Base-by-base conservation (phyloP, 768 basidiomycete species). In the Leccinum subtestaceum region DNA sequence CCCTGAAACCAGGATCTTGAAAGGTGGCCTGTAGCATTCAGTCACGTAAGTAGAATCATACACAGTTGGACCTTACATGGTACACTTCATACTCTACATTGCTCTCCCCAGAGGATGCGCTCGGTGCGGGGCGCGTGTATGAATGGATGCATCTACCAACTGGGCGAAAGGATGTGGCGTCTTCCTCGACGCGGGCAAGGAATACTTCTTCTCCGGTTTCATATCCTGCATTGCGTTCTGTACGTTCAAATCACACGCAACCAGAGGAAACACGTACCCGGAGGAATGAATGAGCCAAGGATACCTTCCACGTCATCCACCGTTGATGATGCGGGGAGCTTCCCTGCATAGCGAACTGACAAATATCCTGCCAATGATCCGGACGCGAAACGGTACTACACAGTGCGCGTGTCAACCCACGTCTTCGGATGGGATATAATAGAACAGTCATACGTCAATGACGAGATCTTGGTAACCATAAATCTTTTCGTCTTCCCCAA, bases 401-500 rank as follows among this genome's bases (percentile, higher is more conserved):
- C 2, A 43, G 40, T 40, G 48, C 3, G 5, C 49, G 47, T 54
- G 52, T 65, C 27, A 65, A 53, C 40, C 40, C 12, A 46, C 5
- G 10, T 23, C 34, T 32, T 53, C 7, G 45, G 34, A 54, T 25
- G 56, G 27, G 53, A 29, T 52, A 17, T 29, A 36, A 53, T n/a
- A 12, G 13, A 48, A 38, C 17, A 13, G 50, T 74, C 86, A 61
- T 69, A 97, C 95, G 70, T 96, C 85, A 65, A 98, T 88, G 27
- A 81, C 71, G 34, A 99, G 80, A 67, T 88, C 88, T 61, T 85
- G 82, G 75, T 97, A 98, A 2, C 96, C 96, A 71, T 96, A 98
- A 57, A 98, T 88, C 76, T 88, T 95, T 76, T 99, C 95, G 55
- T 96, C 91, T 67, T 98, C 93, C 54, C 96, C 96, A 69, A 87